phyloP scores from a whole-genome alignment of 1,139 yeast genomes.

The Scheffersomyces stambukii region DNA sequence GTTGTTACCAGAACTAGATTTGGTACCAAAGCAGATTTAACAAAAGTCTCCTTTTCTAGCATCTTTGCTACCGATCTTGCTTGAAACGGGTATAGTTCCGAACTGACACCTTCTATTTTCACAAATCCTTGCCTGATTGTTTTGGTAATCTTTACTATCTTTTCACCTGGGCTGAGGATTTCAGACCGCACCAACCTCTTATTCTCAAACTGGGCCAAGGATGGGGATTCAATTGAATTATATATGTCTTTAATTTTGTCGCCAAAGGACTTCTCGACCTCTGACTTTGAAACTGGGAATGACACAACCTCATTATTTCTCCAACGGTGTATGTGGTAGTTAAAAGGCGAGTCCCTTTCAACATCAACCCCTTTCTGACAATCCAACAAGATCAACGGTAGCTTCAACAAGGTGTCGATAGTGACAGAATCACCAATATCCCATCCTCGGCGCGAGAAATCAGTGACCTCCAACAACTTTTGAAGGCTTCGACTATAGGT shows the following conservation, averaged over 20 bases:
- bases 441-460: slow-evolving; percentile 22
- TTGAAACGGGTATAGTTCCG: slow-evolving; percentile 55
- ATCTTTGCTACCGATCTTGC: slow-evolving; percentile 53
- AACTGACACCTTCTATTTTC: slow-evolving; percentile 44
- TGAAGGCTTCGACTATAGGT: slow-evolving; percentile 26
- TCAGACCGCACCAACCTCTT: too few species aligned
- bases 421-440: slow-evolving; percentile 22
- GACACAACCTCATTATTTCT: slow-evolving; percentile 8
- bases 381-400: not conserved
- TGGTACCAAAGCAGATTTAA: slow-evolving; percentile 34
- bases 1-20: slow-evolving; percentile 30
- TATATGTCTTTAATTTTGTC: slow-evolving; percentile 31
- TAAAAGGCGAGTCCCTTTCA: not conserved
- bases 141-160: too few species aligned
- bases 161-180: too few species aligned
- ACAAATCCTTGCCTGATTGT: slow-evolving; percentile 10
- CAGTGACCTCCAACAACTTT: slow-evolving; percentile 15
- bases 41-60: slow-evolving; percentile 46
- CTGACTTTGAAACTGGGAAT: not conserved
- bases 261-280: slow-evolving; percentile 11
- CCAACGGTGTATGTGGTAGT: slow-evolving; percentile 21
- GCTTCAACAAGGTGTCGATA: not conserved
- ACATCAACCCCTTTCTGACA: not conserved
- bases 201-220: too few species aligned
- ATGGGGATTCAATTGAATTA: slow-evolving; percentile 32